A percentile compares a stretch with the other conserved stretches of the same genome.
phyloP scores from a whole-genome alignment of 352 stramenopile species.

The Pythium insidiosum region DNA sequence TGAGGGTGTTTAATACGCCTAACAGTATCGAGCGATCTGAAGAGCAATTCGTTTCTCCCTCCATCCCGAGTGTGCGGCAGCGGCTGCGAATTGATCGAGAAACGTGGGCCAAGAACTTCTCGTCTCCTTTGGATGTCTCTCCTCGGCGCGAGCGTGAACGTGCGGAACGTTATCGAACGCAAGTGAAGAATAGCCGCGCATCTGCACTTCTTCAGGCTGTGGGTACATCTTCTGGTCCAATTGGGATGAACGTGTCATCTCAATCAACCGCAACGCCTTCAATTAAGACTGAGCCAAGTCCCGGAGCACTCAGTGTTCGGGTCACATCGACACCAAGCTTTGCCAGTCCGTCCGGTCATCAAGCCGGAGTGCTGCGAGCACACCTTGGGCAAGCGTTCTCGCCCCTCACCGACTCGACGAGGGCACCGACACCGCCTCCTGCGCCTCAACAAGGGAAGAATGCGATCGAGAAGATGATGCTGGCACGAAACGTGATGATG shows the following conservation, averaged over 20 bases:
- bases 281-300: slow-evolving; percentile 12
- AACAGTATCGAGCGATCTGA: slow-evolving; percentile 4
- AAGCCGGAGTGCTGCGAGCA: background rate
- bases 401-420: slow-evolving; percentile 14
- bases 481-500: slow-evolving; percentile 10
- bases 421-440: slow-evolving; percentile 6
- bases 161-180: slow-evolving; percentile 40
- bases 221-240: background rate
- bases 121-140: slow-evolving; percentile 53
- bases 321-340: slow-evolving; percentile 6
- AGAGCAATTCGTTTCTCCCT: slow-evolving; percentile 44
- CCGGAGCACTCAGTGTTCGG: background rate
- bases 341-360: slow-evolving; percentile 1
- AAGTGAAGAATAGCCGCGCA: slow-evolving; percentile 24
- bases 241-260: too few species aligned
- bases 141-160: slow-evolving; percentile 36
- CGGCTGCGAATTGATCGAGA: slow-evolving; percentile 59
- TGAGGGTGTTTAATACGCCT: background rate
- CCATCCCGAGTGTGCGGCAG: slow-evolving; percentile 42
- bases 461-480: slow-evolving; percentile 3
- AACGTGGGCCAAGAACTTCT: slow-evolving; percentile 62
- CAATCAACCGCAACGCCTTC: too few species aligned
- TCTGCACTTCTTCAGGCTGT: slow-evolving; percentile 10
- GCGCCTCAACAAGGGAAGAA: background rate
- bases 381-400: slow-evolving; percentile 10